phyloP scores from a whole-genome alignment of 495 filamentous ascomycete species.

The Aspergillus indologenus region DNA sequence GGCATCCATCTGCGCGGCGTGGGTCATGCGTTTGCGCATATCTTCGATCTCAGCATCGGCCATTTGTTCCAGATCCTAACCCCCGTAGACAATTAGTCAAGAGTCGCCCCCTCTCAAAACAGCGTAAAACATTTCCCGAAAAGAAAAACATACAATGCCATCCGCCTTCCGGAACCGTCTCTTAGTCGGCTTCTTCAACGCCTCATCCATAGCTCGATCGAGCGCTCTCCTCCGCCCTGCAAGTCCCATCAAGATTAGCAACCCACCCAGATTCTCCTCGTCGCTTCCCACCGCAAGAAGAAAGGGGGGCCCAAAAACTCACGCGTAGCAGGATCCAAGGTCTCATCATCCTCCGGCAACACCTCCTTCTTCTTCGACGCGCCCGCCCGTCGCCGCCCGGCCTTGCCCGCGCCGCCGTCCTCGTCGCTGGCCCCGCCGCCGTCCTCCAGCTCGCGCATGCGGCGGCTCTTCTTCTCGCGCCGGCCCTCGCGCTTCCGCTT shows the following conservation, averaged over 20 bases:
- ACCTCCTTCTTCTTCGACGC: constrained; percentile 44
- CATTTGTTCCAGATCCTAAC: constrained; percentile 79
- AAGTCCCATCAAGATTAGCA: constrained; percentile 3
- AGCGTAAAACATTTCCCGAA: too few relatives aligned
- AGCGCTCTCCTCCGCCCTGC: constrained; percentile 71
- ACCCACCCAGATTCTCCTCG: background rate
- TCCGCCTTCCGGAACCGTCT: constrained; percentile 76
- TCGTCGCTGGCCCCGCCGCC: constrained; percentile 54
- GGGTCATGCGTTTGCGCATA: constrained; percentile 87
- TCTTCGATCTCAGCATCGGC: constrained; percentile 85
- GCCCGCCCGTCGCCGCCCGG: too few relatives aligned
- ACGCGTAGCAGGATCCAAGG: constrained; percentile 54
- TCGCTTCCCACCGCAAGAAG: background rate
- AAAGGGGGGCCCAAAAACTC: too few relatives aligned
- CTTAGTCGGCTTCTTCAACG: constrained; percentile 75
- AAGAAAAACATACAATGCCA: constrained; percentile 68
- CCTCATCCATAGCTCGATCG: constrained; percentile 81
- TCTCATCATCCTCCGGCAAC: constrained; percentile 63
- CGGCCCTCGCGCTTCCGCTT: constrained; percentile 75
- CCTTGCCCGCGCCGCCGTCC: constrained; percentile 48
- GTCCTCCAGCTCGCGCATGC: constrained; percentile 50
- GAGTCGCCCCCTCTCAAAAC: too few relatives aligned
- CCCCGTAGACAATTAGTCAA: constrained; percentile 18
- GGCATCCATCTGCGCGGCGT: constrained; percentile 84
- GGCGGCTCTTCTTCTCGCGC: constrained; percentile 71